Percentiles rank a stretch among this genome's conserved stretches.
Evolutionary conservation across 1,284 basidiomycete genomes (phyloP).

Genomic region (Anthracocystis walkeri): DNA sequence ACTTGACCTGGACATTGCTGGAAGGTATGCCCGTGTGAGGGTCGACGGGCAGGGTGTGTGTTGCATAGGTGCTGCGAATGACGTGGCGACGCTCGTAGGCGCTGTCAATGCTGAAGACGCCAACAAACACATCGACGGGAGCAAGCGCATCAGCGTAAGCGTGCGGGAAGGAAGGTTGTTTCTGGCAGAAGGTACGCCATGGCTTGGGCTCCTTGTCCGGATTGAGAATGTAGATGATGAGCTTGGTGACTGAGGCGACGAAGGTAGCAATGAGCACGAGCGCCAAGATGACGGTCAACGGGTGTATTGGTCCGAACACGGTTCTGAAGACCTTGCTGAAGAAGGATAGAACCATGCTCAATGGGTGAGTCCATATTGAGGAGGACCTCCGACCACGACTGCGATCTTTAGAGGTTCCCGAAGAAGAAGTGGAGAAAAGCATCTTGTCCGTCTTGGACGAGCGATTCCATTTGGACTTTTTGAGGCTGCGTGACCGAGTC

Average conservation of each 20-base stretch:
- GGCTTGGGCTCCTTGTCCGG: slow-evolving; percentile 94
- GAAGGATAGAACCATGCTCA: slow-evolving; percentile 37
- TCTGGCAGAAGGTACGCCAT: slow-evolving; percentile 90
- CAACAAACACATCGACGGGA: slow-evolving; percentile 88
- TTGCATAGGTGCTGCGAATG: slow-evolving; percentile 89
- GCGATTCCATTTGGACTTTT: slow-evolving; percentile 49
- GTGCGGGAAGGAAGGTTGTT: slow-evolving; percentile 71
- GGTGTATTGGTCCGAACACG: slow-evolving; percentile 55
- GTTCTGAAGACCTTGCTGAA: slow-evolving; percentile 50
- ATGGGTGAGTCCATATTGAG: slow-evolving; percentile 36
- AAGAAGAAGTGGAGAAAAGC: slow-evolving; percentile 29
- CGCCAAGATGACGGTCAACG: slow-evolving; percentile 54
- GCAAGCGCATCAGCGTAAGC: slow-evolving; percentile 76
- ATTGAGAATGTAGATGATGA: slow-evolving; percentile 88
- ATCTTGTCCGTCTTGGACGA: slow-evolving; percentile 39
- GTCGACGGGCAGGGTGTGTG: slow-evolving; percentile 73
- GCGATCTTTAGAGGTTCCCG: slow-evolving; percentile 26
- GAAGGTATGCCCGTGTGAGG: slow-evolving; percentile 66
- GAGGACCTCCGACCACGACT: slow-evolving; percentile 21
- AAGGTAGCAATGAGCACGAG: slow-evolving; percentile 57
- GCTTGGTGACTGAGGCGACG: slow-evolving; percentile 57
- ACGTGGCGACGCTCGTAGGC: slow-evolving; percentile 85
- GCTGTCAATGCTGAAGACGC: slow-evolving; percentile 87
- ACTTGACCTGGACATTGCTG: slow-evolving; percentile 85
- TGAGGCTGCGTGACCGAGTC: slow-evolving; percentile 36